Evolutionary conservation across 2,329 filamentous ascomycete genomes (phyloP).

Genomic region (Pestalotiopsis sp.): DNA sequence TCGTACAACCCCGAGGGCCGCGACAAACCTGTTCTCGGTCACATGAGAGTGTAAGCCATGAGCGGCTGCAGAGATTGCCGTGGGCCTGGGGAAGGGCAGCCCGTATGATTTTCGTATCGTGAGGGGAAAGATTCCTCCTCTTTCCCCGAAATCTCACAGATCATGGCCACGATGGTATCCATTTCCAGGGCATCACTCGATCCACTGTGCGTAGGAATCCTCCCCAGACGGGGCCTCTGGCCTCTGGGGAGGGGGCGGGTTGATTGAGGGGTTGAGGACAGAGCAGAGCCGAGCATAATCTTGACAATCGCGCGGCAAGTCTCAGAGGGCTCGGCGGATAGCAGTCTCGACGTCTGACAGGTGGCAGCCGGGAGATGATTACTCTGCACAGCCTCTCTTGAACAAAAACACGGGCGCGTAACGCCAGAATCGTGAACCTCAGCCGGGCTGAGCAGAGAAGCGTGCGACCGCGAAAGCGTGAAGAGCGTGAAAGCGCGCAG

Average conservation of each 20-base stretch:
- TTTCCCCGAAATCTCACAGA: not conserved
- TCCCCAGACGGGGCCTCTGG: not conserved
- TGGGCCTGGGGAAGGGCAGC: conserved; percentile 9
- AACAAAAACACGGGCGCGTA: not conserved
- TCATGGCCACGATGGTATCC: not conserved
- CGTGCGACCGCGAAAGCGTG: not conserved
- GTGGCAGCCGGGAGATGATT: not conserved
- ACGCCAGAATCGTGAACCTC: not conserved
- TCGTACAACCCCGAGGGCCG: not conserved
- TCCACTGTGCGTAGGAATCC: no score
- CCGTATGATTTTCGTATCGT: conserved; percentile 21
- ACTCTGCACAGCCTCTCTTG: not conserved
- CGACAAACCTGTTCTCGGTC: not conserved
- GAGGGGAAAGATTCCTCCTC: conserved; percentile 15
- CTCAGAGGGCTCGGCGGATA: conserved; percentile 2
- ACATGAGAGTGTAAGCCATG: not conserved
- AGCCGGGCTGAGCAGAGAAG: no score
- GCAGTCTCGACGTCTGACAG: conserved; percentile 8
- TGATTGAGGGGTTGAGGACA: not conserved
- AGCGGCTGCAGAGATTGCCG: conserved; percentile 18
- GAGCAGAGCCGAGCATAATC: not conserved
- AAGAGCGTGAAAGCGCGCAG: not conserved
- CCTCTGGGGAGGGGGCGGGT: not conserved
- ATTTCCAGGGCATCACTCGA: no score
- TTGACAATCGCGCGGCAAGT: conserved; percentile 2